Conservation (phyloP, 345 rosid genomes). For the Crucihimalaya himalaica region DNA sequence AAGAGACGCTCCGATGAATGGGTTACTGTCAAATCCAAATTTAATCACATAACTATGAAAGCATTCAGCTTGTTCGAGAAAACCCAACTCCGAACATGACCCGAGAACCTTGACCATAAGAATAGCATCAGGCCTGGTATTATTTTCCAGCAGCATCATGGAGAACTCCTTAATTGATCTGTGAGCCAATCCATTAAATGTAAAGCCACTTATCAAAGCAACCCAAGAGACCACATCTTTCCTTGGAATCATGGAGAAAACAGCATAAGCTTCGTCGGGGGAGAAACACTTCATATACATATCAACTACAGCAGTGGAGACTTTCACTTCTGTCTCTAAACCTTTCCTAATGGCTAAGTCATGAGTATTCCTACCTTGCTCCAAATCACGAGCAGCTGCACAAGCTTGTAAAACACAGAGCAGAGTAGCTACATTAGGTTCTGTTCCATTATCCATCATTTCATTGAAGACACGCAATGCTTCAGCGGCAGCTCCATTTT, state of each 20-base stretch:
- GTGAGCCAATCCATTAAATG: slow-evolving; percentile 52
- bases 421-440: slow-evolving; percentile 48
- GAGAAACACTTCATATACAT: slow-evolving; percentile 65
- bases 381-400: slow-evolving; percentile 46
- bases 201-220: slow-evolving; percentile 56
- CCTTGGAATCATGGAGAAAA: slow-evolving; percentile 48
- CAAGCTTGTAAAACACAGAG: slow-evolving; percentile 55
- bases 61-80: slow-evolving; percentile 54
- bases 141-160: slow-evolving; percentile 44
- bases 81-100: slow-evolving; percentile 53
- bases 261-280: slow-evolving; percentile 49
- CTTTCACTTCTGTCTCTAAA: slow-evolving; percentile 44
- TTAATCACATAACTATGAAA: slow-evolving; percentile 52
- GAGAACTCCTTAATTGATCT: slow-evolving; percentile 46
- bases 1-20: slow-evolving; percentile 50
- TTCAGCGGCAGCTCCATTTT: slow-evolving; percentile 42
- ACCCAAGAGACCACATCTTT: slow-evolving; percentile 68
- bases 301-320: slow-evolving; percentile 57
- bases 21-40: slow-evolving; percentile 48
- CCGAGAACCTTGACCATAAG: slow-evolving; percentile 59
- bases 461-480: slow-evolving; percentile 47
- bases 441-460: slow-evolving; percentile 45
- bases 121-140: slow-evolving; percentile 56
- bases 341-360: slow-evolving; percentile 46
- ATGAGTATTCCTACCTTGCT: slow-evolving; percentile 53